Evolutionary conservation across 306 rosid species (phyloP).

Genomic region (Prinsepia uniflora): DNA sequence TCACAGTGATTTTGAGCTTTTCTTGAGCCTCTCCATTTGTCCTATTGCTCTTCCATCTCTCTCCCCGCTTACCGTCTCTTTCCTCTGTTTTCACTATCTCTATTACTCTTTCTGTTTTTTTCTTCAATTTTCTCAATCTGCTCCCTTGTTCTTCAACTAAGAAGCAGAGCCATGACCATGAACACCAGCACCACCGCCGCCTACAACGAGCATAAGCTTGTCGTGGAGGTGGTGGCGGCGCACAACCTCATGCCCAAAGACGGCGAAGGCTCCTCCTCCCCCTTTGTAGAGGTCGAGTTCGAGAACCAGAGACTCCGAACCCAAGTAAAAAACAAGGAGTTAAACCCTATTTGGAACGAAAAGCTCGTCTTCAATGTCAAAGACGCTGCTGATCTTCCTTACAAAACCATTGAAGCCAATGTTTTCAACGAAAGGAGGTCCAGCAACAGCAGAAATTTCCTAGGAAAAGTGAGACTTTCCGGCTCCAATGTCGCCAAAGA

Average conservation of each 20-base stretch:
- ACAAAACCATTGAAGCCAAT: conserved; percentile 48
- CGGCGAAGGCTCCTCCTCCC: conserved; percentile 58
- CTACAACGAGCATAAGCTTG: conserved; percentile 43
- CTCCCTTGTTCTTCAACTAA: not conserved
- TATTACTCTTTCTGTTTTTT: not conserved
- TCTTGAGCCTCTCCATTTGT: conserved; percentile 26
- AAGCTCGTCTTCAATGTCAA: conserved; percentile 50
- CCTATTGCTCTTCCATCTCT: not conserved
- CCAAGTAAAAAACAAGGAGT: conserved; percentile 51
- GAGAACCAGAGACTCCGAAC: conserved; percentile 52
- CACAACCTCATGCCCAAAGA: conserved; percentile 69
- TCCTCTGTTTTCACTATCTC: not conserved
- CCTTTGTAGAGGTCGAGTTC: conserved; percentile 55
- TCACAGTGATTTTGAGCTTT: conserved; percentile 6
- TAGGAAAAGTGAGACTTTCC: conserved; percentile 53
- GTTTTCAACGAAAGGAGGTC: conserved; percentile 57
- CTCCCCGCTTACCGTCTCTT: not conserved
- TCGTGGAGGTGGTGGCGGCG: conserved; percentile 52
- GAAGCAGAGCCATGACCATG: conserved; percentile 23
- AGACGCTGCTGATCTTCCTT: conserved; percentile 46
- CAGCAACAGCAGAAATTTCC: conserved; percentile 46
- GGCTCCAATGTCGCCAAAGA: conserved; percentile 47
- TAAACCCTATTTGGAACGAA: conserved; percentile 60
- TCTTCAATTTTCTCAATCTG: not conserved
- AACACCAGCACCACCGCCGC: conserved; percentile 9